Base-by-base conservation (phyloP, 2,329 filamentous ascomycete genomes). In the Cephalotrichum gorgonifer region DNA sequence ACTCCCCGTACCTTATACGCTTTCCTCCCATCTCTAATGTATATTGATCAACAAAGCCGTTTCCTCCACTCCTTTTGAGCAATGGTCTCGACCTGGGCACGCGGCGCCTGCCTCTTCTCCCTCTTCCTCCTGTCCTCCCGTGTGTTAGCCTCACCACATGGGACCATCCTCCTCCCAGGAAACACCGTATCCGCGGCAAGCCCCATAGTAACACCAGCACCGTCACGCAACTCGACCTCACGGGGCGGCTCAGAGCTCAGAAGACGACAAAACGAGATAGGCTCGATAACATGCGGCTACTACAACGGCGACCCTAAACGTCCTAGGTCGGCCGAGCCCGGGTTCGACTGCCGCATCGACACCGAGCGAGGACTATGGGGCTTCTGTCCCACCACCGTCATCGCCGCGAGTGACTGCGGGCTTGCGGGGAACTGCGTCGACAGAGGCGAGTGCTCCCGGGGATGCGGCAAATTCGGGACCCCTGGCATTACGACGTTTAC, bases 401-500 rank as follows among this genome's bases (percentile, higher is more conserved):
- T 62, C 3, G 44, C 54, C 1, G 66, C 64, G 2, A 59, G 55
- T 1, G 65, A 70, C 49, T 71, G 67, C 31, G 64, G 65, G 1
- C 47, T 71, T 12, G 64, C 62, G 0, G 66, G 60, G 2, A 58
- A 54, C 11, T 71, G 68, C 43, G 35, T 62, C 8, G 68, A 70
- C 47, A 49, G 44, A 1, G 48, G 57, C 25, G 30, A 50, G 1
- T 71, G 68, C 30, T 58, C 55, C 1, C 49, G 48, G 11, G 64
- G 62, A 6, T 70, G 67, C 43, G 66, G 64, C 0, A 55, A 55
- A 27, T 56, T 53, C 1, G 51, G 53, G 0, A 53, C 51, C 2
- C 25, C 51, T 2, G 52, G 50, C 1, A 39, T 66, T 11, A 62
- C 60, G 2, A 69, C 65, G 0, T 61, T 65, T 43, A 64, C 61